phyloP scores from a whole-genome alignment of 1,284 basidiomycete species.

The Volvariella volvacea region DNA sequence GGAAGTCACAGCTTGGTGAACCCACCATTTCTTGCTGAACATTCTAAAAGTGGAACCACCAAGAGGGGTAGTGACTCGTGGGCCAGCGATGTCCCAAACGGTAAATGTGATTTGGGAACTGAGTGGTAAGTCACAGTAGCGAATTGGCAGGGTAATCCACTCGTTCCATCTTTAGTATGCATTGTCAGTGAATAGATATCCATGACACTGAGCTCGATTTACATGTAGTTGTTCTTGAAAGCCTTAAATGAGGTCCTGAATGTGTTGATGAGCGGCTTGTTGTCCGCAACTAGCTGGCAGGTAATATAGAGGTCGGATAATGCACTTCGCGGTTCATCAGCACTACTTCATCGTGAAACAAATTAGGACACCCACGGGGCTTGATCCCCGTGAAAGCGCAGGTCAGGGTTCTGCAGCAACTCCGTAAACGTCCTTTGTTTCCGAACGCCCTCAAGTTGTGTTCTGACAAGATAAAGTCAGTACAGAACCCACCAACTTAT shows the following conservation, averaged over 20 bases:
- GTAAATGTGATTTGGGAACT: conserved; percentile 90
- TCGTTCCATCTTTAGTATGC: conserved; percentile 81
- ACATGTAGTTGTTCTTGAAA: conserved; percentile 82
- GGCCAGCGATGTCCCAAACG: conserved; percentile 88
- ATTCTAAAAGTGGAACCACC: conserved; percentile 88
- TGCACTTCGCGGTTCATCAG: conserved; percentile 38
- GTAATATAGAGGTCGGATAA: conserved; percentile 91
- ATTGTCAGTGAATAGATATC: conserved; percentile 7
- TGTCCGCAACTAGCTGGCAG: conserved; percentile 87
- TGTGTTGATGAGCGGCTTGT: conserved; percentile 87
- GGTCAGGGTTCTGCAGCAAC: conserved; percentile 69
- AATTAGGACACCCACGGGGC: conserved; percentile 47
- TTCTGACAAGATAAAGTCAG: conserved; percentile 37
- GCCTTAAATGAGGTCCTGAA: conserved; percentile 90
- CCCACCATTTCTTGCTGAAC: conserved; percentile 87
- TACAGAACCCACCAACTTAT: conserved; percentile 15
- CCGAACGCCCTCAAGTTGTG: conserved; percentile 76
- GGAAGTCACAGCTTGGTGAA: conserved; percentile 2
- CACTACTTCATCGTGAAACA: not conserved
- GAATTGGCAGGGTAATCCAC: conserved; percentile 85
- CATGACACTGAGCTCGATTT: conserved; percentile 17
- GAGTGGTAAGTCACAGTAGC: conserved; percentile 86
- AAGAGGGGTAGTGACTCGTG: conserved; percentile 68
- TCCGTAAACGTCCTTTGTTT: conserved; percentile 69
- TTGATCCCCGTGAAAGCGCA: conserved; percentile 76